Evolutionary conservation across 768 basidiomycete species (phyloP), one percentile per base, ranked within the genome.

Genomic region (Fomitopsis pulvina): DNA sequence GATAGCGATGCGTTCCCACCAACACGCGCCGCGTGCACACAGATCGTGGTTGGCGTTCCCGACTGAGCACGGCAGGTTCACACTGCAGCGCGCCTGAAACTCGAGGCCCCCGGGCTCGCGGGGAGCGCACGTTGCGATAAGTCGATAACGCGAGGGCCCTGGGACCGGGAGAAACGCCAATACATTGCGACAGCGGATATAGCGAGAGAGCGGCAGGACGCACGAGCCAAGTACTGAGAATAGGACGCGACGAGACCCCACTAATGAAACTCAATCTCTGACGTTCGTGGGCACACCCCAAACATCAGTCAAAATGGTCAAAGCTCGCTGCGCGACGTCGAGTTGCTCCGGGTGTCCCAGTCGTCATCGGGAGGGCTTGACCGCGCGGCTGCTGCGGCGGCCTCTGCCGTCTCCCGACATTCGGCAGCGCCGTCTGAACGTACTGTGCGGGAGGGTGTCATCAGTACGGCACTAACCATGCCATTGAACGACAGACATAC

Each of bases 401-500:
- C 59, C 43, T 64, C 61, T 32, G 57, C 47, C 21, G 62, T 61
- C 45, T 66, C 62, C 37, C 85, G 74, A 65, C 87, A 91, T 29
- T 89, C 86, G 51, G 84, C 82, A 55, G 86, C 88, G 56, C 86
- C 86, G 66, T 91, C 88, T 46, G 88, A 91, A 60, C 87, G 84
- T 56, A 91, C 87, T 90, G 63, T 28, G 63, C 45, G 57, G 29
- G 28, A 52, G 59, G 50, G 52, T 39, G 51, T 46, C 51, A 53
- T 63, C 54, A 65, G 34, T 37, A 34, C 29, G 52, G 60, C 51
- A 57, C 42, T n/a, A n/a, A n/a, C 38, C 54, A 43, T 46, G 38
- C 48, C 45, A 57, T 54, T 40, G 52, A 48, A 46, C 34, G 39
- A 45, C 57, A 53, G 52, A 63, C 86, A 77, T 68, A 90, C 87